Evolutionary conservation across 2,329 filamentous ascomycete species (phyloP).

Genomic region (Acephala macrosclerotiorum): DNA sequence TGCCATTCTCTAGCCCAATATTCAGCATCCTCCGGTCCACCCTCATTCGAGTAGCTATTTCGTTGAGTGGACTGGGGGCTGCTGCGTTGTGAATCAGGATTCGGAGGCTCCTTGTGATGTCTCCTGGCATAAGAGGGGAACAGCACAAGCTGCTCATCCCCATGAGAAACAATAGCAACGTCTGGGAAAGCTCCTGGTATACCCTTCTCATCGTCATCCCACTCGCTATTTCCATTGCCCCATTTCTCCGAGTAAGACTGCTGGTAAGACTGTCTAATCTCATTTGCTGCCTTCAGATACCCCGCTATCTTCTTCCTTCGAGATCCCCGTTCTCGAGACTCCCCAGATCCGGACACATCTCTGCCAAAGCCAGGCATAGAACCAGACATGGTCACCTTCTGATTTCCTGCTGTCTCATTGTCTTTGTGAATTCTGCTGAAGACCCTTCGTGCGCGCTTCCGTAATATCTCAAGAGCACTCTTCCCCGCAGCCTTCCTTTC

Average conservation of each 20-base stretch:
- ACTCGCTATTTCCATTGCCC: slow-evolving; percentile 50
- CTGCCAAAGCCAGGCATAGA: slow-evolving; percentile 44
- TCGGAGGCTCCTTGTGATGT: slow-evolving; percentile 42
- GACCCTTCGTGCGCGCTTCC: slow-evolving; percentile 41
- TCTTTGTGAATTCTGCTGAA: slow-evolving; percentile 43
- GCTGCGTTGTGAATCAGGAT: slow-evolving; percentile 45
- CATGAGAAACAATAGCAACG: slow-evolving; percentile 79
- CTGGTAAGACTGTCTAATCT: slow-evolving; percentile 72
- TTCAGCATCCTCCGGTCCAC: slow-evolving; percentile 66
- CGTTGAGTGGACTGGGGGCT: slow-evolving; percentile 25
- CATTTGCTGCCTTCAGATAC: slow-evolving; percentile 75
- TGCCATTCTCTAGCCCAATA: slow-evolving; percentile 85
- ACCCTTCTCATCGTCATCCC: slow-evolving; percentile 53
- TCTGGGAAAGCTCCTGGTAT: slow-evolving; percentile 85
- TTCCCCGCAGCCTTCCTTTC: slow-evolving; percentile 50
- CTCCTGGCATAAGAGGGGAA: slow-evolving; percentile 90
- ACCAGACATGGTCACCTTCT: slow-evolving; percentile 42
- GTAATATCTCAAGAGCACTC: slow-evolving; percentile 40
- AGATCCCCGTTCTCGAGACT: slow-evolving; percentile 65
- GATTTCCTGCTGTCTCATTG: slow-evolving; percentile 45
- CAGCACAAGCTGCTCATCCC: slow-evolving; percentile 90
- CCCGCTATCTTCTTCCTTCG: slow-evolving; percentile 80
- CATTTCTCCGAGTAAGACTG: slow-evolving; percentile 57
- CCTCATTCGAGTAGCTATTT: slow-evolving; percentile 47
- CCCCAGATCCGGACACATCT: slow-evolving; percentile 43